Conservation (phyloP, 1,284 basidiomycete species). For the Rhodotorula sp. region DNA sequence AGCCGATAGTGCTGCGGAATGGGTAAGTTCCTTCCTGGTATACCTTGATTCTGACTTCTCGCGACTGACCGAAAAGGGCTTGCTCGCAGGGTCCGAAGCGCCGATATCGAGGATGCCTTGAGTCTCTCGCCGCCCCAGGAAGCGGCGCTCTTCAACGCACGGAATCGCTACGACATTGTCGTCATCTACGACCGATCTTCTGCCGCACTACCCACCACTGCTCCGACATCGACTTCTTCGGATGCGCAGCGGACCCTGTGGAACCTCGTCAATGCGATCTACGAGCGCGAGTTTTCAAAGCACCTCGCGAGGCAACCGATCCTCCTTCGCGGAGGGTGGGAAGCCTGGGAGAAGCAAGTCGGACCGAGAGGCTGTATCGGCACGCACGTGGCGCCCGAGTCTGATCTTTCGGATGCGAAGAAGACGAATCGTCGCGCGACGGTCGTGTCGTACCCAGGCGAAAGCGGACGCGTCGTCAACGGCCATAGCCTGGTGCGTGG, state of each 20-base stretch:
- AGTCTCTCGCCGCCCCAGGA: conserved; percentile 69
- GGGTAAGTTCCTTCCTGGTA: conserved; percentile 54
- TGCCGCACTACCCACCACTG: conserved; percentile 53
- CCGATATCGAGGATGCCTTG: conserved; percentile 72
- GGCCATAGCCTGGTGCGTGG: neutral
- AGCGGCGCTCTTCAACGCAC: conserved; percentile 67
- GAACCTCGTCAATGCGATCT: conserved; percentile 64
- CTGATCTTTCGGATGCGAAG: conserved; percentile 19
- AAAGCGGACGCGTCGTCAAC: conserved; percentile 2
- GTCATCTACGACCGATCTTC: conserved; percentile 80
- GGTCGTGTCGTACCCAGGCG: conserved; percentile 10
- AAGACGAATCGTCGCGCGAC: conserved; percentile 29
- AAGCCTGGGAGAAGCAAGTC: conserved; percentile 73
- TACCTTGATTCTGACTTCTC: neutral
- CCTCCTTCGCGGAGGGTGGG: conserved; percentile 78
- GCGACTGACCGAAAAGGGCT: conserved; percentile 1
- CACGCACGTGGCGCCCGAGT: conserved; percentile 46
- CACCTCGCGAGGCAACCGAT: conserved; percentile 73
- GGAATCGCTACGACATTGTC: conserved; percentile 86
- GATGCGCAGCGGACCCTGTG: conserved; percentile 26
- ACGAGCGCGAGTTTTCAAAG: conserved; percentile 69
- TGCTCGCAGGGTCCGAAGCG: conserved; percentile 60
- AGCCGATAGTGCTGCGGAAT: conserved; percentile 72
- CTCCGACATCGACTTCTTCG: conserved; percentile 24
- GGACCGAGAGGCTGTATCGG: conserved; percentile 56